A percentile compares a stretch with the other conserved stretches of the same genome.
Evolutionary conservation across 108 stramenopile species (phyloP).

Genomic region (Cafeteria roenbergensis): DNA sequence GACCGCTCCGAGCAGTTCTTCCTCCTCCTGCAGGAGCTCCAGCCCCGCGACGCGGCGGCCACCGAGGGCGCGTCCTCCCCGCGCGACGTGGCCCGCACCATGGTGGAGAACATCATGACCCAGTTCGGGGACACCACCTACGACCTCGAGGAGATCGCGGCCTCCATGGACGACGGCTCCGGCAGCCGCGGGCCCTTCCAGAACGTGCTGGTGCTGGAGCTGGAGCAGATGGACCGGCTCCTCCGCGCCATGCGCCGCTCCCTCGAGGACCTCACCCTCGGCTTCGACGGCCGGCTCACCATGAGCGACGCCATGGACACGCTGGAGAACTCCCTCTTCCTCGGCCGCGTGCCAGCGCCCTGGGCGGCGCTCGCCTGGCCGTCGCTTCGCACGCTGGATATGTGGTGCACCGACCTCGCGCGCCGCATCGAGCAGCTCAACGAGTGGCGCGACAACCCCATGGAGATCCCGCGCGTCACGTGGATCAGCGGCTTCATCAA

Average conservation of each 20-base stretch:
- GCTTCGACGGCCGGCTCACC: conserved; percentile 73
- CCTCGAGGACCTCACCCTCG: conserved; percentile 63
- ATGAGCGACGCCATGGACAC: conserved; percentile 74
- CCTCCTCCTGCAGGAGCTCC: conserved; percentile 38
- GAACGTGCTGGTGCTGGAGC: conserved; percentile 76
- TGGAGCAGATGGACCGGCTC: conserved; percentile 70
- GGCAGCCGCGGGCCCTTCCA: conserved; percentile 59
- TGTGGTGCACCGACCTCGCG: conserved; percentile 58
- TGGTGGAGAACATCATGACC: conserved; percentile 53
- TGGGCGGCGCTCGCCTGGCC: conserved; percentile 73
- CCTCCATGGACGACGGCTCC: conserved; percentile 48
- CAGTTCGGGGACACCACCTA: conserved; percentile 65
- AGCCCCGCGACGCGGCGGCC: conserved; percentile 34
- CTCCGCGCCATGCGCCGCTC: conserved; percentile 62
- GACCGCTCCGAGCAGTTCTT: conserved; percentile 62
- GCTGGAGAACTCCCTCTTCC: conserved; percentile 52
- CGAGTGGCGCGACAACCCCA: conserved; percentile 67
- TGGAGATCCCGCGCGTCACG: conserved; percentile 70
- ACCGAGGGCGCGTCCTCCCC: conserved; percentile 37
- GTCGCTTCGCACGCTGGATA: conserved; percentile 43
- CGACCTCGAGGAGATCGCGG: conserved; percentile 60
- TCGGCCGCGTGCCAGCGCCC: conserved; percentile 55
- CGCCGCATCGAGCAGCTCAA: conserved; percentile 58
- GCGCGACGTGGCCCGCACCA: conserved; percentile 47
- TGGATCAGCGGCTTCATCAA: conserved; percentile 65